Evolutionary conservation across 1,284 basidiomycete genomes (phyloP), one percentile per base, ranked within the genome.

Genomic region (Rugosomyces carneus): DNA sequence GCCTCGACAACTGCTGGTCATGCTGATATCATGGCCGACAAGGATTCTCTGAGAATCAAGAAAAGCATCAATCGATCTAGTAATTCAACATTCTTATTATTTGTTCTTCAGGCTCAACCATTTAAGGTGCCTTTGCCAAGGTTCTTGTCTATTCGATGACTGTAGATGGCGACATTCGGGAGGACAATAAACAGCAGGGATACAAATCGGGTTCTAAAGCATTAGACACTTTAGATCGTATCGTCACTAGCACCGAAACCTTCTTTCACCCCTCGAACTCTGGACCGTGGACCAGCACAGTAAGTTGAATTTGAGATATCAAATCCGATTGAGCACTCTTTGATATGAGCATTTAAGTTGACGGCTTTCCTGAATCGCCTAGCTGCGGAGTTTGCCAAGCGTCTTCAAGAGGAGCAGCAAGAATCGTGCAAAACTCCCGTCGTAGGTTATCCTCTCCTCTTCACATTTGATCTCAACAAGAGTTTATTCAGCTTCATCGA

Each of bases 101-200:
- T 15, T 42, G 18, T 24, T n/a, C 37, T 47, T 20, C 26, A 37
- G 31, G 27, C 19, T 16, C 59, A 23, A 24, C 46, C 19, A 0
- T 45, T 34, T 34, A 3, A 93, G 84, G 78, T 61, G 79, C 86
- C 9, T 75, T 99, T 41, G 92, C 95, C 0, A 88, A 86, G 57
- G 70, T 97, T 35, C 78, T 99, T 48, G 81, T 97, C 19, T 96
- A 93, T 62, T 95, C 91, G 1, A 93, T 99, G 76, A 76, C 86
- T 3, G 76, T 87, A 36, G 96, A 99, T 60, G 82, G 91, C 0
- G 76, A 81, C 6, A 60, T 76, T 31, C 76, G 71, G 41, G 69
- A 69, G 7, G 68, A 70, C 5, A 58, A 58, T 5, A 59, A 63
- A 2, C 53, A 62, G 0, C 70, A 70, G 53, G 81, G 75, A 23